Percentiles rank a stretch among this genome's conserved stretches.
Evolutionary conservation across 345 rosid species (phyloP).

Genomic region (Clarkia xantiana): DNA sequence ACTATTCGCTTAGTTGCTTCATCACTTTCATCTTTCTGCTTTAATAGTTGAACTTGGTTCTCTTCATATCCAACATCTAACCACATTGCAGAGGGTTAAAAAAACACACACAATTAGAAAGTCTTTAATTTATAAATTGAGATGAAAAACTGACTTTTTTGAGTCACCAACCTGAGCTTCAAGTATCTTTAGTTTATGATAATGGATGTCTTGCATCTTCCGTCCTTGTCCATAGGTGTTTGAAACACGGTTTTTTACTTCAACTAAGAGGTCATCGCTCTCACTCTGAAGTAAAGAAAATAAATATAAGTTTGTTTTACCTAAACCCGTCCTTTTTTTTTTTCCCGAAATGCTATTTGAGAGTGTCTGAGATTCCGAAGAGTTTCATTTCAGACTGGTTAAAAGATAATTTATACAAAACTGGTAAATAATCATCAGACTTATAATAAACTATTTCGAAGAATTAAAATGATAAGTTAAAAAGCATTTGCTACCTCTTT

Average conservation of each 20-base stretch:
- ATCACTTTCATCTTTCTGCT: slow-evolving; percentile 91
- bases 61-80: slow-evolving; percentile 84
- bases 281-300: slow-evolving; percentile 52
- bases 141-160: background rate
- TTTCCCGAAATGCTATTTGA: slow-evolving; percentile 91
- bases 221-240: slow-evolving; percentile 74
- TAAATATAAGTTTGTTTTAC: slow-evolving; percentile 15
- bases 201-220: slow-evolving; percentile 63
- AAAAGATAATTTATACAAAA: too few relatives aligned
- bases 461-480: background rate
- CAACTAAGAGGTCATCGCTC: slow-evolving; percentile 67
- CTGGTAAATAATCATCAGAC: too few relatives aligned
- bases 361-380: slow-evolving; percentile 57
- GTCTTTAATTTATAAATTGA: background rate
- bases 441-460: too few relatives aligned
- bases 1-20: slow-evolving; percentile 86
- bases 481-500: slow-evolving; percentile 49
- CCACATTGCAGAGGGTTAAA: background rate
- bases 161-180: slow-evolving; percentile 52
- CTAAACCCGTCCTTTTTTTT: slow-evolving; percentile 80
- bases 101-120: background rate
- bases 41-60: slow-evolving; percentile 84
- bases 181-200: slow-evolving; percentile 71
- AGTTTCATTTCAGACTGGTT: slow-evolving; percentile 91
- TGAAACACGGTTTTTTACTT: slow-evolving; percentile 71